phyloP scores from a whole-genome alignment of 306 rosid species.

The Corylus avellana region DNA sequence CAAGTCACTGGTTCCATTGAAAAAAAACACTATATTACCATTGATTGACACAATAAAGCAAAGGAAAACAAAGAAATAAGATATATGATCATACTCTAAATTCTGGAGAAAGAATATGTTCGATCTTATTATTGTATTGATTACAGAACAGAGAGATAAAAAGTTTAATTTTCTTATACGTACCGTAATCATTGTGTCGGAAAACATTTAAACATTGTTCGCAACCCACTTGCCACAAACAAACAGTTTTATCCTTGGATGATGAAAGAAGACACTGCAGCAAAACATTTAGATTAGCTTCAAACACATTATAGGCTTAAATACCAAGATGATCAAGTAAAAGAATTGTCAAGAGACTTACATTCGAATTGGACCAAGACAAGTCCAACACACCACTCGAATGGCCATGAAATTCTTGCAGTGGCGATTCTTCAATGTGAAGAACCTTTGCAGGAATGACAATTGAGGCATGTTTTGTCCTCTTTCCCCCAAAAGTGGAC shows the following conservation, averaged over 20 bases:
- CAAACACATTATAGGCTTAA: not conserved
- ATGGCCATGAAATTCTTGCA: conserved; percentile 75
- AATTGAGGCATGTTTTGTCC: conserved; percentile 38
- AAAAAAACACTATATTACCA: not conserved
- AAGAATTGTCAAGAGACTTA: conserved; percentile 40
- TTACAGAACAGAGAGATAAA: not conserved
- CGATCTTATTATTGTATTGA: not conserved
- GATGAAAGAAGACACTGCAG: conserved; percentile 82
- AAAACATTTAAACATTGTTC: conserved; percentile 56
- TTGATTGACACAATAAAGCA: not conserved
- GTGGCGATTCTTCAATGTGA: conserved; percentile 66
- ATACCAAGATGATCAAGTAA: not conserved
- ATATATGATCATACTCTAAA: not conserved
- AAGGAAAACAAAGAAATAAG: conserved; percentile 15
- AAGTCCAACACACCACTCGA: conserved; percentile 77
- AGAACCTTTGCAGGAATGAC: conserved; percentile 69
- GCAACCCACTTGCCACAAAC: conserved; percentile 73
- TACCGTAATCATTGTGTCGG: conserved; percentile 80
- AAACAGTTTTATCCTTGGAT: conserved; percentile 91
- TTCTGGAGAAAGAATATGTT: not conserved
- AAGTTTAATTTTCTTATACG: not conserved
- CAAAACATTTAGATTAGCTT: conserved; percentile 29
- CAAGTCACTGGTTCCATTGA: conserved; percentile 71
- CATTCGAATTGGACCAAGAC: conserved; percentile 91
- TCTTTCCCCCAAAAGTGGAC: conserved; percentile 42